Base-by-base conservation (phyloP, 148 eudicot species). In the Rhododendron simsii region DNA sequence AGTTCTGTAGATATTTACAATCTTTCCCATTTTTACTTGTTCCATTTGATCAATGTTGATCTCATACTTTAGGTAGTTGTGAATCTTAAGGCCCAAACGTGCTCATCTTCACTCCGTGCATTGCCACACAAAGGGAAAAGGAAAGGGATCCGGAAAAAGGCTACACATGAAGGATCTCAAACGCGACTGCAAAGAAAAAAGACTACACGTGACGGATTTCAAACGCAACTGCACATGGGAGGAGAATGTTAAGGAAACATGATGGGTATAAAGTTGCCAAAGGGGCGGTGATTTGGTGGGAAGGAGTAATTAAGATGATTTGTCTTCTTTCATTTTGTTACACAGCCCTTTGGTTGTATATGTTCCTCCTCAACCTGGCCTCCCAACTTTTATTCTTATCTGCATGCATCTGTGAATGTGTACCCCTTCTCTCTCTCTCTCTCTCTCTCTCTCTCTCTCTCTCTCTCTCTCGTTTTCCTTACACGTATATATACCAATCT, bases 121-220 rank as follows among this genome's bases (percentile, higher is more conserved):
- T 51, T 51, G 18, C 12, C 55, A 12, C 55, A 13, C 45, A 41
- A 41, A 41, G 45, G 45, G 5, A 41, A 41, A 41, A 41, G 7
- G 44, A 41, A 5, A 41, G 44, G 44, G 44, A 5, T 0, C n/a
- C n/a, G n/a, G n/a, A n/a, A n/a, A n/a, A 41, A 41, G 0, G 8
- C 1, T 41, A 41, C 45, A 41, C 8, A 1, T 41, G 1, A 41
- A 7, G 1, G 7, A 41, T 1, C 0, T 41, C 1, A 41, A 41
- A 41, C 1, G 7, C 1, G 8, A 6, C 7, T 41, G 45, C 0
- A 41, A 41, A 5, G 7, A 41, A 41, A 41, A 47, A 45, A 47
- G 0, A 2, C 0, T 47, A 47, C 0, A 47, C 12, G 0, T 9
- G 12, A 47, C 2, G 2, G 0, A 47, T 7, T 2, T 47, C 12